A percentile compares a stretch with the other conserved stretches of the same genome.
phyloP scores from a whole-genome alignment of 208 protist species.

The Kentomonas sorsogonicus region DNA sequence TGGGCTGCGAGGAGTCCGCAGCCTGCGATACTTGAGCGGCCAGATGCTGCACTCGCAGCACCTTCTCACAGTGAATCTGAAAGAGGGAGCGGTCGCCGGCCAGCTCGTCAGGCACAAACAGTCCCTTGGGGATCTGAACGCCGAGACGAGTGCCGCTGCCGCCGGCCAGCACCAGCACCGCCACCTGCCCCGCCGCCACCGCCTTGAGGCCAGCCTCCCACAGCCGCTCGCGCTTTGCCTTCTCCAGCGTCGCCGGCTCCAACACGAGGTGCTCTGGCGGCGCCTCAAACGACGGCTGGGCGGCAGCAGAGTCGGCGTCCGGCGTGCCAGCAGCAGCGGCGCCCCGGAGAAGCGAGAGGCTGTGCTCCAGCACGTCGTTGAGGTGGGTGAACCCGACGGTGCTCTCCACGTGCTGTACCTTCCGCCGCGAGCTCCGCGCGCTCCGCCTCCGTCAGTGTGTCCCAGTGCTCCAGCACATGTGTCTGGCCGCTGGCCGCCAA shows the following conservation, averaged over 20 bases:
- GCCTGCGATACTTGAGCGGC: slow-evolving; percentile 15
- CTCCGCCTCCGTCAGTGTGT: slow-evolving; percentile 19
- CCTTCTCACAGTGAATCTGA: slow-evolving; percentile 94
- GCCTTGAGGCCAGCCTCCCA: slow-evolving; percentile 47
- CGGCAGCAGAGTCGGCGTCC: not conserved
- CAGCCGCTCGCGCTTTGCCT: slow-evolving; percentile 6
- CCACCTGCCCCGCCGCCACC: slow-evolving; percentile 83
- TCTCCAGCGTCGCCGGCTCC: slow-evolving; percentile 18
- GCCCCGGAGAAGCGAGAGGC: slow-evolving; percentile 17
- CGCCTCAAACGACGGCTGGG: slow-evolving; percentile 15
- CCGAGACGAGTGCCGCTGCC: slow-evolving; percentile 98
- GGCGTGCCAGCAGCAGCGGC: not conserved
- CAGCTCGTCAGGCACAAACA: slow-evolving; percentile 64
- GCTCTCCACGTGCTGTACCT: slow-evolving; percentile 20
- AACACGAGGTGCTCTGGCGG: slow-evolving; percentile 25
- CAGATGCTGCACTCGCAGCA: slow-evolving; percentile 84
- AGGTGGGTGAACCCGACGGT: slow-evolving; percentile 34
- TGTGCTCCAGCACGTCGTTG: slow-evolving; percentile 31
- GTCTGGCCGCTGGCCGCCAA: slow-evolving; percentile 34
- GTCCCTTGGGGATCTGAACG: slow-evolving; percentile 93
- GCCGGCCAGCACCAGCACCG: slow-evolving; percentile 95
- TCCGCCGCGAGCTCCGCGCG: slow-evolving; percentile 19
- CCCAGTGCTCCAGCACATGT: slow-evolving; percentile 36
- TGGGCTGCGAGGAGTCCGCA: not conserved
- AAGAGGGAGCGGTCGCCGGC: slow-evolving; percentile 87